Base-by-base conservation (phyloP, 2,329 filamentous ascomycete species). In the Epicoccum nigrum region DNA sequence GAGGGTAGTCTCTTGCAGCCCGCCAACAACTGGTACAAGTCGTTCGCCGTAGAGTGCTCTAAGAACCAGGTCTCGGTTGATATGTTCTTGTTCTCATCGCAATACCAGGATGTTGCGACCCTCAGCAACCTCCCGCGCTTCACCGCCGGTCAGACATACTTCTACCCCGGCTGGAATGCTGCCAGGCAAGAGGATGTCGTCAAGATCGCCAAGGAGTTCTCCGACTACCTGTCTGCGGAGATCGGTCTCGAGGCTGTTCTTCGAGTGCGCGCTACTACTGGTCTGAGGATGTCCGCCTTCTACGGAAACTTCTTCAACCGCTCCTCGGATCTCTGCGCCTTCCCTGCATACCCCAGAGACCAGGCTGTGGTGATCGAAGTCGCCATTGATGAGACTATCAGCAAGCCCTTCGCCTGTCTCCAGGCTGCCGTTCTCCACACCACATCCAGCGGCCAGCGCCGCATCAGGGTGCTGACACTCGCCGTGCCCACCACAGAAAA, bases 281-380 rank as follows among this genome's bases (percentile, higher is more conserved):
- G 94, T 44, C 78, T 99, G 52, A 86, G 94, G 45, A 97, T 97
- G 89, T 96, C 87, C 77, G 92, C 93, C 2, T 99, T 99, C 77
- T 99, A 97, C 74, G 94, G 94, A 62, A 99, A 99, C 79, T 99
- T 99, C 77, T 99, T 99, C 82, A 99, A 97, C 79, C 85, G 94
- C 63, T 96, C 91, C 71, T 97, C 92, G 13, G 94, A 99, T 77
- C 85, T 99, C 25, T 97, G 94, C 73, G 94, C 94, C 11, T 99
- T 99, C 82, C 94, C 94, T 1, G 92, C 94, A 0, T 97, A 99
- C 80, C 94, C 94, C 25, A 88, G 94, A 70, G 94, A 99, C 68
- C 94, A 99, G 74, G 92, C 90, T 58, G 97, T 97, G 70, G 94
- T 97, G 34, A 93, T 99, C 16, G 94, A 99, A 75, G 95, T 99